Conservation (phyloP, 805 yeast genomes). For the Ogataea dorogensis region DNA sequence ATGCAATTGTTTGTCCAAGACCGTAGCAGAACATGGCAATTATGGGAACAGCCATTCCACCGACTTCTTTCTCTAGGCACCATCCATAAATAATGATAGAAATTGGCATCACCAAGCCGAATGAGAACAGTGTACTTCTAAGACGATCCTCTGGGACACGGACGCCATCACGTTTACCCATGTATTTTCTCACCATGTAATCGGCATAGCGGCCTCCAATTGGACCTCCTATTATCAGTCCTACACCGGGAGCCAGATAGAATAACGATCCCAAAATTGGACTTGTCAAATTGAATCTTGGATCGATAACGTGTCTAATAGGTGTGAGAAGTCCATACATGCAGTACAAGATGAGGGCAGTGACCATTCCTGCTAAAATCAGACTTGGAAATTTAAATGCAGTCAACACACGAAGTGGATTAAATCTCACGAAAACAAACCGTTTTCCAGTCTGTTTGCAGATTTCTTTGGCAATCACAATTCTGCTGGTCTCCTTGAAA, state of each 20-base stretch:
- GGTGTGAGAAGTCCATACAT: conserved; percentile 57
- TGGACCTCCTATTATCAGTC: conserved; percentile 49
- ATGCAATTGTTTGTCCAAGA: conserved; percentile 48
- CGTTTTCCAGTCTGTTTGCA: conserved; percentile 32
- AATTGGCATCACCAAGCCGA: conserved; percentile 46
- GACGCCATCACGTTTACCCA: conserved; percentile 38
- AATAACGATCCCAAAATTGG: conserved; percentile 54
- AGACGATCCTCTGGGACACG: conserved; percentile 55
- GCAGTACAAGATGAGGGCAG: conserved; percentile 43
- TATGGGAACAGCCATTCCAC: conserved; percentile 56
- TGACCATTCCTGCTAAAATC: conserved; percentile 41
- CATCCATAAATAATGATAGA: conserved; percentile 53
- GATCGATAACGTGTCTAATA: conserved; percentile 53
- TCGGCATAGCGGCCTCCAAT: conserved; percentile 57
- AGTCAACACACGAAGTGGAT: conserved; percentile 45
- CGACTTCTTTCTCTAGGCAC: conserved; percentile 46
- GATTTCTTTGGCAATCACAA: conserved; percentile 32
- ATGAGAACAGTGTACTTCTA: conserved; percentile 38
- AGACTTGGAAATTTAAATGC: conserved; percentile 45
- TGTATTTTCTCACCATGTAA: conserved; percentile 42
- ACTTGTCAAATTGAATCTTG: conserved; percentile 46
- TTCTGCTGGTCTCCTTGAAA: conserved; percentile 45
- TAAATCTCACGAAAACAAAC: conserved; percentile 42
- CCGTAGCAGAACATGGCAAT: conserved; percentile 48
- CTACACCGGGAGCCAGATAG: conserved; percentile 57